Evolutionary conservation across 2,329 filamentous ascomycete genomes (phyloP), one percentile per base, ranked within the genome.

Genomic region (Xylaria sp.): DNA sequence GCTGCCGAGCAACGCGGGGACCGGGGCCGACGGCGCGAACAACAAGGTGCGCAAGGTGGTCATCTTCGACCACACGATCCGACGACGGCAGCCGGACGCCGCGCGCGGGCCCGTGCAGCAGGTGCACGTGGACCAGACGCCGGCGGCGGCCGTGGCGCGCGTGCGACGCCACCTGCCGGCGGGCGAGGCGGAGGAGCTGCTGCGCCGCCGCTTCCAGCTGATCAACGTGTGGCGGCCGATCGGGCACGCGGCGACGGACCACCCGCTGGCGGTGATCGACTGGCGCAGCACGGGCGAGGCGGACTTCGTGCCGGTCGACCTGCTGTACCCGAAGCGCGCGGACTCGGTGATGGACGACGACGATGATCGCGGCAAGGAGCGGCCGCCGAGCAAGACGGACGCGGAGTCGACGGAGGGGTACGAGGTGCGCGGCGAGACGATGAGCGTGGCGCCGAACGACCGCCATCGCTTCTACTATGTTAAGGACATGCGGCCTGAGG

Each of bases 221-320:
- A 86, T 90, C 72, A 90, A 91, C 64, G 87, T 90, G 15, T 90
- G 88, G 88, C 81, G 88, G 37, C 88, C 88, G 0, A 89, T 90
- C 66, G 80, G 82, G 29, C 81, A 88, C 69, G 76, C 85, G 0
- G 87, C 87, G 3, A 79, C 80, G 0, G 87, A 90, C 69, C 62
- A 67, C 47, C 88, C 88, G 15, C 78, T 91, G 3, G 87, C 86
- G 0, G 83, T 90, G 1, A 78, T 89, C 8, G 87, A 90, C 54
- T 73, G 86, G 83, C 82, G 85, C 23, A 82, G 80, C 1, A 88
- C 86, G 0, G 68, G 71, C n/a, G 82, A 83, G 0, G 71, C 73
- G 0, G 87, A 90, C 65, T 84, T 89, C 54, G 75, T 89, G 10
- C 80, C 83, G 1, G 83, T 90, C 3, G 82, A 87, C 57, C 76